Percentiles rank a stretch among this genome's conserved stretches.
phyloP scores from a whole-genome alignment of 306 rosid species.

The Ceratonia siliqua region DNA sequence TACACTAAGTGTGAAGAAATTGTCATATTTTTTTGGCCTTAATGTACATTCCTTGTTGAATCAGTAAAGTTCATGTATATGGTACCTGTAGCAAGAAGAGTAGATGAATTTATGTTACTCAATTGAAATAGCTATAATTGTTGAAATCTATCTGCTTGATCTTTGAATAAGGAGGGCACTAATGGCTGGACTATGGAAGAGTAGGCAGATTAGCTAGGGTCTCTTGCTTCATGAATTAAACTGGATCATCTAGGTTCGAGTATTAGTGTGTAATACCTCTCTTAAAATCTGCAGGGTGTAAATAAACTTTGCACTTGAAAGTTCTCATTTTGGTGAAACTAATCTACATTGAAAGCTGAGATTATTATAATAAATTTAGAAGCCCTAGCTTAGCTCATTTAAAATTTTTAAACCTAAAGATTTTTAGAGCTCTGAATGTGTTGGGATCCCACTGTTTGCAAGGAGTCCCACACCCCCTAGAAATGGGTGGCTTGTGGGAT shows the following conservation, averaged over 20 bases:
- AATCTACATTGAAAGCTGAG: not conserved
- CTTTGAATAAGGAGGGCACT: not conserved
- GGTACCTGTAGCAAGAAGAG: not conserved
- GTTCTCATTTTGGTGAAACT: not conserved
- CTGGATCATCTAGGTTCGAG: not conserved
- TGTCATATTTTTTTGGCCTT: not conserved
- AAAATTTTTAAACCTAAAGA: not conserved
- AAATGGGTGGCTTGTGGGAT: no score
- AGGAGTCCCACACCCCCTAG: no score
- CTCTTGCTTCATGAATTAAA: not conserved
- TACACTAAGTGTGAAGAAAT: not conserved
- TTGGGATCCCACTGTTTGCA: no score
- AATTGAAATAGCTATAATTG: not conserved
- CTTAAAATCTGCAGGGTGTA: not conserved
- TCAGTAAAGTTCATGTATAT: not conserved
- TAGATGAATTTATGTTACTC: not conserved
- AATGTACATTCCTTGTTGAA: not conserved
- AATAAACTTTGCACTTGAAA: not conserved
- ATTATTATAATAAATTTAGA: not conserved
- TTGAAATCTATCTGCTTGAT: not conserved
- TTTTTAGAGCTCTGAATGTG: not conserved
- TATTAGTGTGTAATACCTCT: not conserved
- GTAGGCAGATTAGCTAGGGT: not conserved
- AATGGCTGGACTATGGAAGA: not conserved
- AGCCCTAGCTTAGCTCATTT: not conserved